Percentiles rank a stretch among this genome's conserved stretches.
Conservation (phyloP, 108 stramenopile genomes). For the Nannochloropsis salina region DNA sequence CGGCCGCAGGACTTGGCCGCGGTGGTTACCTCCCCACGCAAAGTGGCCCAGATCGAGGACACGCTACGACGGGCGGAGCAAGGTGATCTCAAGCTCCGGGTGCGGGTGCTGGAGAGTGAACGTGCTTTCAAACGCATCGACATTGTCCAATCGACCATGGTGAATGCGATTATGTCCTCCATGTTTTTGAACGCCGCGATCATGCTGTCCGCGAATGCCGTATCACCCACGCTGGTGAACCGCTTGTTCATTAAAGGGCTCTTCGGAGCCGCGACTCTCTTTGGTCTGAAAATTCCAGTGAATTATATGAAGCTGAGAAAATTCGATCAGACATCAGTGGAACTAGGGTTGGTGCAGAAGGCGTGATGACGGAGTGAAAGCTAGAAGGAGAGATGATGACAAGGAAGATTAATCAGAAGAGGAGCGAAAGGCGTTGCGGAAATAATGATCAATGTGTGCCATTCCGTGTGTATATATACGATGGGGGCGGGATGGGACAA, state of each 20-base stretch:
- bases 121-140: slow-evolving; percentile 50
- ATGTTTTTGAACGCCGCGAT: slow-evolving; percentile 49
- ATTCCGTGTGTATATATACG: too few species aligned
- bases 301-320: not conserved
- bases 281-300: not conserved
- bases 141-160: slow-evolving; percentile 43
- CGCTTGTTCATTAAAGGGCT: not conserved
- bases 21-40: slow-evolving; percentile 59
- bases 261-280: not conserved
- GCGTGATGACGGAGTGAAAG: slow-evolving; percentile 1
- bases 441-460: too few species aligned
- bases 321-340: not conserved
- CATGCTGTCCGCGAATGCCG: slow-evolving; percentile 35
- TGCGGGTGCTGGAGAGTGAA: slow-evolving; percentile 56
- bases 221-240: not conserved
- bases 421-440: not conserved
- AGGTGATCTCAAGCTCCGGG: slow-evolving; percentile 82
- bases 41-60: slow-evolving; percentile 82
- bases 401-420: not conserved
- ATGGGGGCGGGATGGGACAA: too few species aligned
- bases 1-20: slow-evolving; percentile 36
- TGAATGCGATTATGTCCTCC: slow-evolving; percentile 40
- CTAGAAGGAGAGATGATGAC: not conserved
- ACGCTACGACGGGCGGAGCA: slow-evolving; percentile 71
- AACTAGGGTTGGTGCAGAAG: not conserved